Base-by-base conservation (phyloP, 2,329 filamentous ascomycete genomes). In the Neonectria hederae region DNA sequence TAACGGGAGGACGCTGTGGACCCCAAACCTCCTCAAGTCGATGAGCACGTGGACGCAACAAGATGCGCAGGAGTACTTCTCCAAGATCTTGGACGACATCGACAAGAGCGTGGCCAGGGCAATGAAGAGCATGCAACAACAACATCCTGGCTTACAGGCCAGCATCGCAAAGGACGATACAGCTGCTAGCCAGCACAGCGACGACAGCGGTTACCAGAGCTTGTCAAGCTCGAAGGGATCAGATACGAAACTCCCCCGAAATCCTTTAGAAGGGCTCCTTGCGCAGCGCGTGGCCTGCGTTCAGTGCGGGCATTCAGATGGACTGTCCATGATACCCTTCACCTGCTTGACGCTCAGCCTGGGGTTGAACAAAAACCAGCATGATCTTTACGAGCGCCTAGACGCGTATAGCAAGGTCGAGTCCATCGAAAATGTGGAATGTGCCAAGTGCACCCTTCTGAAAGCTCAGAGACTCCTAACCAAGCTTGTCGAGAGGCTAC, bases 41-140 rank as follows among this genome's bases (percentile, higher is more conserved):
- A 97, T 98, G 90, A 95, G 91, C 78, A 97, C 92, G 30, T 97
- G 92, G 88, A 92, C 97, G 71, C 96, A 98, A 76, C 96, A 99
- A 79, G 96, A 99, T 79, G 96, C 96, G 5, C 96, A 98, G 76
- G 96, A 99, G 78, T 99, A 98, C 77, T 97, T 92, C 73, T 95
- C 93, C 17, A 97, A 95, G 74, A 85, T 99, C 14, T 79, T 97
- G 52, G 93, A 95, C 69, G 90, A 94, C 71, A 83, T 97, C 28
- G 93, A 97, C 73, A 91, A 90, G 73, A 93, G 97, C 74, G 83
- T 93, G 43, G 81, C 83, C 21, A 86, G 84, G 69, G 84, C 84
- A 49, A 73, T 78, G 19, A 72, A 76, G 6, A 68, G 62, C 22
- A 58, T 61, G 13, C 73, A 72, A 11, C 73, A 72, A 13, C 73